Base-by-base conservation (phyloP, 1,284 basidiomycete species). In the Melampsora larici-populina region DNA sequence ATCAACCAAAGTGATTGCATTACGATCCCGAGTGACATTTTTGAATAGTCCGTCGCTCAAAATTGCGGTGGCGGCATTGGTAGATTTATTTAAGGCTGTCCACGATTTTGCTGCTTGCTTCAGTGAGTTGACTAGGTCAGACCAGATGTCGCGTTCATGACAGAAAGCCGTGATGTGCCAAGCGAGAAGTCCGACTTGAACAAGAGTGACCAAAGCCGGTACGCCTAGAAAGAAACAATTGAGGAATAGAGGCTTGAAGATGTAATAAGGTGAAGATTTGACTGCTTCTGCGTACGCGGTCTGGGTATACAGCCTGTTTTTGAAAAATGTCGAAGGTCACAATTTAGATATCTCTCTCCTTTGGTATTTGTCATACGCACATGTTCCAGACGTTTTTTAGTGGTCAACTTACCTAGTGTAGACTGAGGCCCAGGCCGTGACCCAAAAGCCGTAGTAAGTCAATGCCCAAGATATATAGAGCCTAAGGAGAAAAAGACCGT, bases 361-460 rank as follows among this genome's bases (percentile, higher is more conserved):
- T n/a, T 58, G 6, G 3, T 9, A 58, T 58, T n/a, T n/a, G 9
- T 8, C 17, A 58, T 58, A 8, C 0, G 17, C 15, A 2, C 4
- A 29, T 21, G n/a, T 58, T 15, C 55, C 55, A 24, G 8, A 21
- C 7, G 55, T n/a, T 29, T 58, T 58, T 9, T 15, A 1, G 9
- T 46, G 43, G 43, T 58, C 9, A 58, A 58, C 55, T 58, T 29
- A 58, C 55, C 55, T 21, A 8, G 55, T 58, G 29, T 58, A 58
- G 11, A 58, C 55, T 58, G 55, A 58, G 29, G 55, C 55, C 55
- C 55, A 58, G 15, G 55, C 29, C 21, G 29, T 58, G 55, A 58
- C 55, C 55, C 55, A 58, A 29, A 58, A 58, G 29, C n/a, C 55
- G 21, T 58, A 58, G 55, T 24, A 58, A 58, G 55, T 21, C n/a